Conservation (phyloP, 148 eudicot genomes). For the Camellia japonica region DNA sequence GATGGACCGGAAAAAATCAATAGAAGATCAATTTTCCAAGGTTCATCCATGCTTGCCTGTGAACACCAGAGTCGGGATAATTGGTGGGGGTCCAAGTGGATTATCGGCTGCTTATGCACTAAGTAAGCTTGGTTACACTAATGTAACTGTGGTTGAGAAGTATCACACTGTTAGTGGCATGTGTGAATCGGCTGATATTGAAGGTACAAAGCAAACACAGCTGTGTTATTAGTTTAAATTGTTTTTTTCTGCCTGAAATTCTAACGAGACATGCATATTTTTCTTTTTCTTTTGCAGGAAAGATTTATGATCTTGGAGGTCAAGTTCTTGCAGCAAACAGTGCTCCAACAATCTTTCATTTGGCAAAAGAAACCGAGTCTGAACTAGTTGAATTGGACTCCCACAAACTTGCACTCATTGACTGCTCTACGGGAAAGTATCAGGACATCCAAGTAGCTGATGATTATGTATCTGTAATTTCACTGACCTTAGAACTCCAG, state of each 20-base stretch:
- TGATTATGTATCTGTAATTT: slow-evolving; percentile 47
- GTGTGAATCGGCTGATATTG: slow-evolving; percentile 50
- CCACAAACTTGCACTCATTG: slow-evolving; percentile 42
- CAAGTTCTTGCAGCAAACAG: slow-evolving; percentile 55
- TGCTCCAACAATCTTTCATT: slow-evolving; percentile 41
- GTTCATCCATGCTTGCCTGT: slow-evolving; percentile 38
- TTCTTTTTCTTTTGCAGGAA: slow-evolving; percentile 27
- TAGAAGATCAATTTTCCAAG: slow-evolving; percentile 43
- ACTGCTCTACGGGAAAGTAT: slow-evolving; percentile 38
- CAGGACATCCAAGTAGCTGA: slow-evolving; percentile 39
- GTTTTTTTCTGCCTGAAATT: neutral
- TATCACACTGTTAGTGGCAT: slow-evolving; percentile 50
- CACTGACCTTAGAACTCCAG: slow-evolving; percentile 50
- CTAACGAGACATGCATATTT: neutral
- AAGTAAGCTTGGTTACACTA: slow-evolving; percentile 41
- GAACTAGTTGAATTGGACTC: slow-evolving; percentile 46
- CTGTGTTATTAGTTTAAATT: neutral
- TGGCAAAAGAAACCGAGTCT: slow-evolving; percentile 43
- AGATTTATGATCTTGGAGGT: slow-evolving; percentile 52
- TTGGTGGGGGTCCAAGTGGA: slow-evolving; percentile 56
- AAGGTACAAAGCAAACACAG: slow-evolving; percentile 27
- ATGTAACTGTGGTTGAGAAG: slow-evolving; percentile 46
- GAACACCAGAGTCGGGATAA: slow-evolving; percentile 37
- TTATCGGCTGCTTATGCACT: slow-evolving; percentile 53
- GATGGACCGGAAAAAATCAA: slow-evolving; percentile 25